Evolutionary conservation across 2,329 filamentous ascomycete species (phyloP), one percentile per base, ranked within the genome.

Genomic region (Sporothrix brunneoviolacea): DNA sequence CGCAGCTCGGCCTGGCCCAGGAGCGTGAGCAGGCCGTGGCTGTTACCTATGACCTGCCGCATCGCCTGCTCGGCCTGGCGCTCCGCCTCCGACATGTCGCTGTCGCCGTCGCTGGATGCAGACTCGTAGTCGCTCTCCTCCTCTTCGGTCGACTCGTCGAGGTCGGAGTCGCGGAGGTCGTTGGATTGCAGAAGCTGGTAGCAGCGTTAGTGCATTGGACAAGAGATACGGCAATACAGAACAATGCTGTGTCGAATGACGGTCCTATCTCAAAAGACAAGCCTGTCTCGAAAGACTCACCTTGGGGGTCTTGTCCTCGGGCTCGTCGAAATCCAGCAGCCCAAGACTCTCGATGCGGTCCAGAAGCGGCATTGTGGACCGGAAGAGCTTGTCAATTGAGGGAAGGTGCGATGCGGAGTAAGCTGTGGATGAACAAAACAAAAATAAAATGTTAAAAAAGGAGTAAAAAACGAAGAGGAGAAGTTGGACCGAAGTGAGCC

Each of bases 1-100:
- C 35, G 33, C 18, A 8, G 3, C 28, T 56, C 54, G 7, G 54
- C 54, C 8, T 33, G 41, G 32, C 54, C 54, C 18, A 54, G 44
- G 16, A 36, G 15, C 5, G 38, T 16, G 22, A 50, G 28, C 16
- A 21, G 4, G 21, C 24, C 39, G 18, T 42, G 28, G 13, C 38
- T 13, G 13, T 42, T 18, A 16, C 19, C 7, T 6, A 46, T 28
- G 4, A 22, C 22, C 16, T 18, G 33, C 3, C 22, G 15, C 8
- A 24, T 18, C 12, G 32, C 16, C 28, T 35, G 39, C 30, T 40
- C 28, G 8, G 32, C 32, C 21, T 12, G 15, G 8, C 27, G 27
- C 39, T 50, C n/a, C 16, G 21, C 8, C 22, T 27, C 47, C 4
- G 39, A 42, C 30, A 21, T 30, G 47, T 43, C 39, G 21, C 21